phyloP scores from a whole-genome alignment of 1,284 basidiomycete species.

The Ceraceosorus guamensis region DNA sequence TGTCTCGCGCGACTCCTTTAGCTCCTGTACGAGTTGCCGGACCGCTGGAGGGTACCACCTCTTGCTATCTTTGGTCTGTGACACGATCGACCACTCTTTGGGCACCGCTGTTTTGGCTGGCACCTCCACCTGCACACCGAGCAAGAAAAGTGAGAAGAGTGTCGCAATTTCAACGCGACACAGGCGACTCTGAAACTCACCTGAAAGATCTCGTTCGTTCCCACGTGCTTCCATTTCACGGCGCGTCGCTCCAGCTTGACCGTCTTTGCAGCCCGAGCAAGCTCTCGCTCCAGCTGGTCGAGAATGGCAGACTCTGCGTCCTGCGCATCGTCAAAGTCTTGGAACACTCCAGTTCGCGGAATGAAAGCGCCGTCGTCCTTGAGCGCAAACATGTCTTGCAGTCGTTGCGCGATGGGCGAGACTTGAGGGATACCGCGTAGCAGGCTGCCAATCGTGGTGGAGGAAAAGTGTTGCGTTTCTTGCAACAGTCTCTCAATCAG shows the following conservation, averaged over 20 bases:
- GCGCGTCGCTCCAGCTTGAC: slow-evolving; percentile 26
- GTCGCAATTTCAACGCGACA: too few species aligned
- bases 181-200: too few species aligned
- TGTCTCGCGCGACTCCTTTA: slow-evolving; percentile 46
- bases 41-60: slow-evolving; percentile 44
- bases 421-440: slow-evolving; percentile 38
- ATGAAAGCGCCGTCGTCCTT: slow-evolving; percentile 42
- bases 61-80: slow-evolving; percentile 40
- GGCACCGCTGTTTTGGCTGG: slow-evolving; percentile 40
- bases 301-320: slow-evolving; percentile 28
- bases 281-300: slow-evolving; percentile 31
- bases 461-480: slow-evolving; percentile 16
- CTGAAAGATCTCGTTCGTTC: slow-evolving; percentile 48
- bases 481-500: slow-evolving; percentile 10
- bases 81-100: slow-evolving; percentile 38
- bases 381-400: slow-evolving; percentile 31
- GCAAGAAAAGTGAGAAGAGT: too few species aligned
- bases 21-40: slow-evolving; percentile 40
- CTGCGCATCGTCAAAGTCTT: slow-evolving; percentile 35
- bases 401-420: slow-evolving; percentile 20
- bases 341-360: slow-evolving; percentile 28
- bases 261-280: slow-evolving; percentile 22
- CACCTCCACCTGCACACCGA: too few species aligned
- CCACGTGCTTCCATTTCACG: slow-evolving; percentile 45
- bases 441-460: slow-evolving; percentile 15